phyloP scores from a whole-genome alignment of 2,329 filamentous ascomycete species.

The Xylariaceae sp. region DNA sequence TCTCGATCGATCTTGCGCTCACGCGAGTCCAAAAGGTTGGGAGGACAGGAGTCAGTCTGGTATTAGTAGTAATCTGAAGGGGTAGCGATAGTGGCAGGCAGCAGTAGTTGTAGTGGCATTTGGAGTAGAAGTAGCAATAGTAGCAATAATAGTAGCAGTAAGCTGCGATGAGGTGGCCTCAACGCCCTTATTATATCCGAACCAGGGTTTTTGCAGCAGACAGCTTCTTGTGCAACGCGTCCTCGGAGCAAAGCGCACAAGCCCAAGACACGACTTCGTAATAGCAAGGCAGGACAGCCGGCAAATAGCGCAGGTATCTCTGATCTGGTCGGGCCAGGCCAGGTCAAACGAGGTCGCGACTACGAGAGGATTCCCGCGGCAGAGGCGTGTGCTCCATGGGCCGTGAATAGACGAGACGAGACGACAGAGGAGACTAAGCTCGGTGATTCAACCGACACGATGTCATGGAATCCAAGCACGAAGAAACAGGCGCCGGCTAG shows the following conservation, averaged over 20 bases:
- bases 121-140: not conserved
- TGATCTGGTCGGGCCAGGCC: not conserved
- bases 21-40: slow-evolving; percentile 5
- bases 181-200: slow-evolving; percentile 20
- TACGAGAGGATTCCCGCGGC: slow-evolving; percentile 10
- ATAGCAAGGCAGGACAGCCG: slow-evolving; percentile 1
- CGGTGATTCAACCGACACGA: slow-evolving; percentile 23
- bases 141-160: not conserved
- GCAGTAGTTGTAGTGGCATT: not conserved
- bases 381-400: slow-evolving; percentile 22
- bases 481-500: slow-evolving; percentile 11
- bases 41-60: slow-evolving; percentile 4
- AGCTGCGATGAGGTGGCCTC: slow-evolving; percentile 7
- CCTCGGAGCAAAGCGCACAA: slow-evolving; percentile 17
- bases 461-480: slow-evolving; percentile 20
- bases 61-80: not conserved
- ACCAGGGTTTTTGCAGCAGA: slow-evolving; percentile 16
- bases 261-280: slow-evolving; percentile 16
- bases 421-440: slow-evolving; percentile 11
- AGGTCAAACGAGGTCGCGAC: slow-evolving; percentile 19
- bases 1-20: slow-evolving; percentile 8
- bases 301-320: slow-evolving; percentile 2
- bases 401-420: slow-evolving; percentile 23
- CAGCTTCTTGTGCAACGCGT: slow-evolving; percentile 20
- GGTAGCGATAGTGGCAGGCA: not conserved